Evolutionary conservation across 1,139 yeast genomes (phyloP).

Genomic region (Nakaseomyces nivariensis): DNA sequence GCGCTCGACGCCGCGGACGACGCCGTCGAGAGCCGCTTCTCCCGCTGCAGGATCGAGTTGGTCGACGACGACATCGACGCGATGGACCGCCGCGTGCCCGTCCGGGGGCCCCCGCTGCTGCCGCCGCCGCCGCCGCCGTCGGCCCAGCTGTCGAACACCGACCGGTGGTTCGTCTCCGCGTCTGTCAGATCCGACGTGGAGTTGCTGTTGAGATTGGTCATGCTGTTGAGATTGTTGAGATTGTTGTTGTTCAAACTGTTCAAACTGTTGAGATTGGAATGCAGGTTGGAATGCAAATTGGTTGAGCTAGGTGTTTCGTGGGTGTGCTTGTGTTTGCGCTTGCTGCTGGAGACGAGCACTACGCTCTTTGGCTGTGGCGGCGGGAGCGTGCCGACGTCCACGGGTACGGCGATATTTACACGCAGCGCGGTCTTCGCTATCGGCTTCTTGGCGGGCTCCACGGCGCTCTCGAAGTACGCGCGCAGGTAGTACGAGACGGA

Average conservation of each 20-base stretch:
- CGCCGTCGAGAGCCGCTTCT: conserved; percentile 7
- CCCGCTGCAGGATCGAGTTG: not conserved
- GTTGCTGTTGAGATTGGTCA: too few species aligned
- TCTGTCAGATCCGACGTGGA: too few species aligned
- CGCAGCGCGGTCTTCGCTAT: not conserved
- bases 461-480: conserved; percentile 38
- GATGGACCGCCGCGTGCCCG: not conserved
- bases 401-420: not conserved
- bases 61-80: not conserved
- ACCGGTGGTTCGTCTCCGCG: not conserved
- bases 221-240: too few species aligned
- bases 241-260: too few species aligned
- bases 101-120: conserved; percentile 64
- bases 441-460: conserved; percentile 5
- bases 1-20: conserved; percentile 7
- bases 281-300: too few species aligned
- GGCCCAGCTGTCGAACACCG: conserved; percentile 26
- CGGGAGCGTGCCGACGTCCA: not conserved
- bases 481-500: conserved; percentile 59
- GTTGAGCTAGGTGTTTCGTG: too few species aligned
- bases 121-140: too few species aligned
- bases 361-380: not conserved
- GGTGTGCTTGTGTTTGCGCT: not conserved
- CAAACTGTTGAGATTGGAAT: too few species aligned
- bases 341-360: not conserved